Conservation (phyloP, 768 basidiomycete species). For the Tulasnella sp. region DNA sequence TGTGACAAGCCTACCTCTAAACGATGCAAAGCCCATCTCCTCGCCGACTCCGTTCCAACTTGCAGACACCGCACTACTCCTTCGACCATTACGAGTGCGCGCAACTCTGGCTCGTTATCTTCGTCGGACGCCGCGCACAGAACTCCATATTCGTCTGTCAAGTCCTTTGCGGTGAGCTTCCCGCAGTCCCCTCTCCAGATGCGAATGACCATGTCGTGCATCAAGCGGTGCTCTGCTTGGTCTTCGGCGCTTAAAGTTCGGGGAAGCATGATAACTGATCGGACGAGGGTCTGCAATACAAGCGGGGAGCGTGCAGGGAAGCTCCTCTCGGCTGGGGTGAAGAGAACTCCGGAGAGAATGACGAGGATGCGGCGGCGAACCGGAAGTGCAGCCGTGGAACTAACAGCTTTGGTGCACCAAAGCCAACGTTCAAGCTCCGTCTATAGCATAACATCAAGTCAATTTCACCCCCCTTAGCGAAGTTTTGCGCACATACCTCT, state of each 20-base stretch:
- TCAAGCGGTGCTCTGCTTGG: constrained; percentile 1
- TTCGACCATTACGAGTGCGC: constrained; percentile 49
- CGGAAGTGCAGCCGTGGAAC: constrained; percentile 41
- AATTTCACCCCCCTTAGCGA: neutral
- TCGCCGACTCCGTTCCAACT: constrained; percentile 45
- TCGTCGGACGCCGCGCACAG: constrained; percentile 8
- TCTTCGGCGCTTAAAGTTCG: neutral
- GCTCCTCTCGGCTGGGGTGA: constrained; percentile 36
- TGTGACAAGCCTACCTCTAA: constrained; percentile 14
- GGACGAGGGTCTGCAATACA: constrained; percentile 25
- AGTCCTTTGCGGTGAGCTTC: constrained; percentile 45
- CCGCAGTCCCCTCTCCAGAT: constrained; percentile 45
- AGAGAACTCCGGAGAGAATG: constrained; percentile 47
- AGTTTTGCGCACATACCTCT: constrained; percentile 46
- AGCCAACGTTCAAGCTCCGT: constrained; percentile 55
- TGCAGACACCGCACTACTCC: constrained; percentile 48
- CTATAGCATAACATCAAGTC: constrained; percentile 34
- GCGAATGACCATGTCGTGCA: constrained; percentile 13
- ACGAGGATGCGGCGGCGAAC: constrained; percentile 52
- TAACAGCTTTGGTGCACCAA: constrained; percentile 68
- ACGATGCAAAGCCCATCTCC: constrained; percentile 52
- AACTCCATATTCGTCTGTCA: constrained; percentile 53
- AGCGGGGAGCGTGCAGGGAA: constrained; percentile 16
- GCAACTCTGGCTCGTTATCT: constrained; percentile 34
- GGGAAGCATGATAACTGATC: constrained; percentile 24